A percentile compares a stretch with the other conserved stretches of the same genome.
Evolutionary conservation across 2,329 filamentous ascomycete genomes (phyloP).

Genomic region (Cladosporium phlei): DNA sequence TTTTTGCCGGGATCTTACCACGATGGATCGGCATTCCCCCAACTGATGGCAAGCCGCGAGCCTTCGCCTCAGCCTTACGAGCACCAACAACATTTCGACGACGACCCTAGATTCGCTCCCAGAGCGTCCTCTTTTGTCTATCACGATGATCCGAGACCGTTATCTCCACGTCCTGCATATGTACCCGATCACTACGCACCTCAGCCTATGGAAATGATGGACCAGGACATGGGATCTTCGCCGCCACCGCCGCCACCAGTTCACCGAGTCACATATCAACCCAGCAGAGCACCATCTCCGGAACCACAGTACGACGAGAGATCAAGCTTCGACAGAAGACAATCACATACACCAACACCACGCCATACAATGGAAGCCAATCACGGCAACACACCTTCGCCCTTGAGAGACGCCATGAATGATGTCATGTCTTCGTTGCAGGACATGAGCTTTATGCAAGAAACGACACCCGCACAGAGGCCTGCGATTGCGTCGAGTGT

Average conservation of each 20-base stretch:
- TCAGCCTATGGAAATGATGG: conserved; percentile 4
- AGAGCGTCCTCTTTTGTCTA: conserved; percentile 31
- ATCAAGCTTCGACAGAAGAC: conserved; percentile 45
- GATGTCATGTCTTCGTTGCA: conserved; percentile 94
- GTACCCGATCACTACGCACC: conserved; percentile 22
- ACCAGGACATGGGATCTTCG: conserved; percentile 52
- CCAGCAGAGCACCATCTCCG: conserved; percentile 47
- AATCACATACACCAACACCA: conserved; percentile 59
- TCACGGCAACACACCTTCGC: conserved; percentile 72
- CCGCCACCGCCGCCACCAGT: conserved; percentile 82
- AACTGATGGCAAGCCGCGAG: conserved; percentile 22
- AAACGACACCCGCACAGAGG: conserved; percentile 35
- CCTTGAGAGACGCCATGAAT: conserved; percentile 91
- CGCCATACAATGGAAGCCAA: conserved; percentile 57
- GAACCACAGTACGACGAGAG: conserved; percentile 23
- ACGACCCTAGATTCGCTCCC: neutral
- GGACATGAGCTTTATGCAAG: conserved; percentile 66
- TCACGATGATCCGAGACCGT: conserved; percentile 17
- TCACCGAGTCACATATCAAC: conserved; percentile 57
- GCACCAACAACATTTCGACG: neutral
- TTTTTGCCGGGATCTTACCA: conserved; percentile 36
- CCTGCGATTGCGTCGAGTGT: conserved; percentile 58
- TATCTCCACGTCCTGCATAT: conserved; percentile 25
- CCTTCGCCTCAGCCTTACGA: conserved; percentile 23
- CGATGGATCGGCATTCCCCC: conserved; percentile 31